These are phyloP conservation scores for Pestalotiopsis sp. DNA, from an alignment of 2,329 filamentous ascomycete species.

Conservation along the genomic window DNA sequence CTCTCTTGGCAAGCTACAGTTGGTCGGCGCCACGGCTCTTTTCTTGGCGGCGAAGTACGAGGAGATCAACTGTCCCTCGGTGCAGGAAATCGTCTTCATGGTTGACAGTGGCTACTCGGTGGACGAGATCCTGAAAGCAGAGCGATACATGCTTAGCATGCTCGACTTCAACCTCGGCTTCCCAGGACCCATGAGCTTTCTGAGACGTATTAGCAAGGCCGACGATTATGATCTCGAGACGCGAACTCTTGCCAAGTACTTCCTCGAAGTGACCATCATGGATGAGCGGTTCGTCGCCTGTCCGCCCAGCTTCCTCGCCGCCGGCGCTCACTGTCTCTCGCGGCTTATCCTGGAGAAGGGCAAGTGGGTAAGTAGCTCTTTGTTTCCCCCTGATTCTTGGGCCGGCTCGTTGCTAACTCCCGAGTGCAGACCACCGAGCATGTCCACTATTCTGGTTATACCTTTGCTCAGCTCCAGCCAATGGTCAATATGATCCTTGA, in stretches of 20 bases:
- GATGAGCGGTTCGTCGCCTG: slow-evolving; percentile 95
- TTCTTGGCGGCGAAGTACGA: slow-evolving; percentile 98
- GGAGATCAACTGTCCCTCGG: slow-evolving; percentile 96
- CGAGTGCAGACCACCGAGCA: slow-evolving; percentile 71
- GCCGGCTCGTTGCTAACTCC: slow-evolving; percentile 35
- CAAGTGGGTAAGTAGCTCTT: slow-evolving; percentile 73
- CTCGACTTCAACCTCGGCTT: slow-evolving; percentile 93
- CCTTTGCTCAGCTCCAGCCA: slow-evolving; percentile 78
- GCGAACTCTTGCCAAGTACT: slow-evolving; percentile 94
- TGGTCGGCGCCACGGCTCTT: slow-evolving; percentile 93
- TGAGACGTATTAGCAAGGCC: slow-evolving; percentile 95
- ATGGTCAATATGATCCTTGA: slow-evolving; percentile 80
- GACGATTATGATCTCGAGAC: slow-evolving; percentile 98
- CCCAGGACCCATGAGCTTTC: slow-evolving; percentile 99
- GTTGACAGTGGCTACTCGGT: slow-evolving; percentile 87
- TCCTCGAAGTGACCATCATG: slow-evolving; percentile 95
- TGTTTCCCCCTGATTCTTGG: neutral
- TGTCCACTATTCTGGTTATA: slow-evolving; percentile 93
- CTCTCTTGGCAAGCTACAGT: slow-evolving; percentile 90
- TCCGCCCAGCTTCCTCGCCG: slow-evolving; percentile 86
- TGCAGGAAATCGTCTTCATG: slow-evolving; percentile 97
- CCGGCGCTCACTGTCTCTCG: slow-evolving; percentile 89
- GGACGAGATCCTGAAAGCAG: slow-evolving; percentile 95
- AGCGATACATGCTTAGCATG: slow-evolving; percentile 98
- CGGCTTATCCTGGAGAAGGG: slow-evolving; percentile 89